Evolutionary conservation across 441 rosid species (phyloP).

Genomic region (Eruca vesicaria): DNA sequence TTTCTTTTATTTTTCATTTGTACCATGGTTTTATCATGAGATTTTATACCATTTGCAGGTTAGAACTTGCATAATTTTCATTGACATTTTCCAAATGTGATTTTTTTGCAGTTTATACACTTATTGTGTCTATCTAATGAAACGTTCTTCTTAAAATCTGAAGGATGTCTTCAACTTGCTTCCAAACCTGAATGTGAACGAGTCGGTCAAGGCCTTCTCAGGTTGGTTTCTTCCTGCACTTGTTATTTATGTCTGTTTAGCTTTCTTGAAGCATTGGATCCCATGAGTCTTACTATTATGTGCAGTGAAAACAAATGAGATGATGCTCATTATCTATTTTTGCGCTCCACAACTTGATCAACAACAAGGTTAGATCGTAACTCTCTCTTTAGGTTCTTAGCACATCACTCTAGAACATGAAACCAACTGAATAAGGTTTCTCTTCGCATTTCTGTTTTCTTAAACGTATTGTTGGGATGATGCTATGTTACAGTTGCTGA

Average conservation of each 20-base stretch:
- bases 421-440: too few species aligned
- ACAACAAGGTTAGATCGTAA: conserved; percentile 53
- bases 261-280: too few species aligned
- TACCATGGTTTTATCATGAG: too few species aligned
- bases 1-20: conserved; percentile 5
- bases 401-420: background rate
- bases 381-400: conserved; percentile 2
- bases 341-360: conserved; percentile 65
- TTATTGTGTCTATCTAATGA: conserved; percentile 5
- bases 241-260: background rate
- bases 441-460: too few species aligned
- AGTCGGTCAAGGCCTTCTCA: conserved; percentile 76
- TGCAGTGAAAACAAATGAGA: conserved; percentile 70
- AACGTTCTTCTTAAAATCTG: background rate
- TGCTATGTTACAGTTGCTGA: too few species aligned
- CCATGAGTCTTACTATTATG: background rate
- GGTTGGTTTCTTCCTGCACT: conserved; percentile 35
- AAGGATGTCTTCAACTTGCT: conserved; percentile 84
- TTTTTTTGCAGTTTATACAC: background rate
- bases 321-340: conserved; percentile 67
- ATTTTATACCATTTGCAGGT: conserved; percentile 76
- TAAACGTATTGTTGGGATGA: too few species aligned
- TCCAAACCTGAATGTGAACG: conserved; percentile 74
- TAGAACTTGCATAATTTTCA: background rate
- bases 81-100: background rate